Base-by-base conservation (phyloP, 2,329 filamentous ascomycete species). In the Botrytis fragariae region DNA sequence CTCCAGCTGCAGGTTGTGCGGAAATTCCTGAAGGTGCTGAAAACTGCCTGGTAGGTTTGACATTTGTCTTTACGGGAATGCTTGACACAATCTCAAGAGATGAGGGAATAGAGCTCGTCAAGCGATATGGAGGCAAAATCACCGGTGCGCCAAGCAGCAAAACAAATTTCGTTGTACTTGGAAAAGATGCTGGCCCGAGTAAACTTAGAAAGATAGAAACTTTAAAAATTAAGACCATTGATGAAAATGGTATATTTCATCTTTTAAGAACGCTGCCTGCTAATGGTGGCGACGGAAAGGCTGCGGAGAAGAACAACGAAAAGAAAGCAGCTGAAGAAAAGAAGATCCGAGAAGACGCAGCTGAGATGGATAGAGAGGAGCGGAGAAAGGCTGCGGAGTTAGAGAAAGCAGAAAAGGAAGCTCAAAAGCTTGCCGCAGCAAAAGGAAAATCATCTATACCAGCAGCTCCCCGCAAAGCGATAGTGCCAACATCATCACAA, bases 61-160 rank as follows among this genome's bases (percentile, higher is more conserved):
- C 90, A 0, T 99, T 99, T 80, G 96, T 99, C 42, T 99, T 99
- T 79, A 99, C 97, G 0, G 96, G 96, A 37, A 87, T 98, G 37
- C 85, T 98, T 57, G 88, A 93, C 74, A 91, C 89, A 0, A 88
- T 98, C 73, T 91, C 92, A 62, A 90, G 96, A 74, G 94, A 97
- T 9, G 94, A 97, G 78, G 95, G 90, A 1, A 91, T 95, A 77
- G 90, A 88, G 61, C 85, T 99, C 29, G 93, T 98, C 73, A 99
- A 99, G 82, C 90, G 91, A 75, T 97, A 98, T 81, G 97, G 96
- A 60, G 96, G 96, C 71, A 98, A 97, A 83, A 91, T 97, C 37
- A 97, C 92, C 16, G 86, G 86, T 16, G 91, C 90, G 8, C 96
- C 97, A 32, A 98, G 95, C 81, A 92, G 91, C 80, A 98, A 97